These are phyloP conservation scores for Platanthera zijinensis DNA, from an alignment of 106 monocot species.

Conservation along the genomic window DNA sequence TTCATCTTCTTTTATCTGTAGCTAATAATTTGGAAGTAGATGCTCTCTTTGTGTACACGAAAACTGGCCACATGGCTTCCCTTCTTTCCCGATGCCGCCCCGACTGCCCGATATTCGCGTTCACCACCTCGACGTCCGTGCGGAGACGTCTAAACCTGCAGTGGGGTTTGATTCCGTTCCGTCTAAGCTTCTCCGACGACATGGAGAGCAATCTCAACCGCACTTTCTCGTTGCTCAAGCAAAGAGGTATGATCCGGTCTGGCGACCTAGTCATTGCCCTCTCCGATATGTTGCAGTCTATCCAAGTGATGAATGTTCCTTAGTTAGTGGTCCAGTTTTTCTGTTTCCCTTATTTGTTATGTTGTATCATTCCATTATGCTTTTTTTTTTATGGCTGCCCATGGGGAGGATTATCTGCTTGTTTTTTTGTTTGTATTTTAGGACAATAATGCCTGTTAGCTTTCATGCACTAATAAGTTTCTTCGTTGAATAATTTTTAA, in stretches of 20 bases:
- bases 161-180: slow-evolving; percentile 97
- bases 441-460: too few species aligned
- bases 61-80: slow-evolving; percentile 82
- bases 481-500: too few species aligned
- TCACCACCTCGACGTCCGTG: slow-evolving; percentile 77
- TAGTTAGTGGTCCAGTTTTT: slow-evolving; percentile 8
- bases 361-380: neutral
- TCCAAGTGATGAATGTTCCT: slow-evolving; percentile 78
- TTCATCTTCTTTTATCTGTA: slow-evolving; percentile 15
- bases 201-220: slow-evolving; percentile 99
- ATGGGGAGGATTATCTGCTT: too few species aligned
- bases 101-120: slow-evolving; percentile 96
- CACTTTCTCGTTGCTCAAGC: slow-evolving; percentile 84
- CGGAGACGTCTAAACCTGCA: slow-evolving; percentile 82
- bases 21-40: slow-evolving; percentile 72
- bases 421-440: too few species aligned
- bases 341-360: neutral
- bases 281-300: slow-evolving; percentile 67
- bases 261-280: slow-evolving; percentile 80
- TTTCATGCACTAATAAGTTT: too few species aligned
- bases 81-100: slow-evolving; percentile 90
- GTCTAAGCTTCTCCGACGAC: slow-evolving; percentile 77
- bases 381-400: too few species aligned
- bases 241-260: slow-evolving; percentile 87
- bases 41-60: slow-evolving; percentile 74